Evolutionary conservation across 495 filamentous ascomycete genomes (phyloP).

Genomic region (Stereocaulon alpinum): DNA sequence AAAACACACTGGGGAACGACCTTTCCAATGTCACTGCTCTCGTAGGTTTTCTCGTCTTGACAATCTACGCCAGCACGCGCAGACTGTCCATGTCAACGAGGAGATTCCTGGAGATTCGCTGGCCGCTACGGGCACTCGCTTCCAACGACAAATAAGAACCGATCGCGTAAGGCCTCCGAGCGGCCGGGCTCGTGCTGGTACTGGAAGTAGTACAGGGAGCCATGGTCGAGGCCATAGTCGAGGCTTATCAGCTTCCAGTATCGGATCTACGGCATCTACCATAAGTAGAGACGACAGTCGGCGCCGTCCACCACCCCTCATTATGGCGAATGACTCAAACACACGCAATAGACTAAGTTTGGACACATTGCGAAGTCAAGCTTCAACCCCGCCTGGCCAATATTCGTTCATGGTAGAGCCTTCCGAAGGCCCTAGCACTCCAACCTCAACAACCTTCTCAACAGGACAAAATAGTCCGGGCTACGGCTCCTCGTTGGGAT

Average conservation of each 20-base stretch:
- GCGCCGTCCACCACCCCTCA: conserved; percentile 67
- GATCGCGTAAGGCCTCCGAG: conserved; percentile 65
- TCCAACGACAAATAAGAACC: conserved; percentile 88
- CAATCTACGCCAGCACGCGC: conserved; percentile 92
- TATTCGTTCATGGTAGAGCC: conserved; percentile 41
- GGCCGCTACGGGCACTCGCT: conserved; percentile 85
- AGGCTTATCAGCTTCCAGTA: conserved; percentile 79
- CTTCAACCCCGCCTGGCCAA: conserved; percentile 40
- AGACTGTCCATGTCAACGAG: conserved; percentile 96
- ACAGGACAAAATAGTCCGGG: conserved; percentile 62
- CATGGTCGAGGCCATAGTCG: conserved; percentile 66
- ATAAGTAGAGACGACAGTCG: conserved; percentile 53
- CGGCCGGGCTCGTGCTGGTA: conserved; percentile 63
- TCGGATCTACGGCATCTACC: conserved; percentile 63
- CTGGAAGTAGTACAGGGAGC: conserved; percentile 54
- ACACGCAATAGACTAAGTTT: conserved; percentile 49
- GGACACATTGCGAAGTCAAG: conserved; percentile 45
- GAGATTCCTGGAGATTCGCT: conserved; percentile 90
- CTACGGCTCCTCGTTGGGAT: conserved; percentile 52
- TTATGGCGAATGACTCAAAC: conserved; percentile 64
- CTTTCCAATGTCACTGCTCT: conserved; percentile 94
- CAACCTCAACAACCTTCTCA: conserved; percentile 64
- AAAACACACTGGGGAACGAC: conserved; percentile 96
- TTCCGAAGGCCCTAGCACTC: conserved; percentile 63
- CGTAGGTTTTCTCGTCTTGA: conserved; percentile 93